phyloP scores from a whole-genome alignment of 2,329 filamentous ascomycete genomes.

The Diplodia intermedia region DNA sequence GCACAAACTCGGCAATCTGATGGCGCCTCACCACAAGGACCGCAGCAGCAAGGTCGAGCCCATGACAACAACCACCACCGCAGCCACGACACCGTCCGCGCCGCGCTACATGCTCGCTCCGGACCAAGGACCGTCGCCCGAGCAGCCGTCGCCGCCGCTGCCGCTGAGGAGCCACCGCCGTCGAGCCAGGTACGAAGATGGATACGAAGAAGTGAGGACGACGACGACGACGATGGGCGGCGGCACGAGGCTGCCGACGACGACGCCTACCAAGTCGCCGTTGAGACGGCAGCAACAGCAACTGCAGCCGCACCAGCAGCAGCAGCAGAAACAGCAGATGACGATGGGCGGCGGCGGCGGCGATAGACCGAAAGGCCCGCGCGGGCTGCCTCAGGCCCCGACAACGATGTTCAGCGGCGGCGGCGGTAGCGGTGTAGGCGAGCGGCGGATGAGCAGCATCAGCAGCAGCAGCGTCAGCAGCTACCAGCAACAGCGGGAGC shows the following conservation, averaged over 20 bases:
- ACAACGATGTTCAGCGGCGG: background rate
- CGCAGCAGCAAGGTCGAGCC: no score
- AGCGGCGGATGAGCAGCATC: background rate
- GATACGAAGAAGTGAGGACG: background rate
- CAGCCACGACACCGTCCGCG: background rate
- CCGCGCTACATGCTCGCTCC: background rate
- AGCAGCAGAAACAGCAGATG: no score
- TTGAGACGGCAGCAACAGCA: no score
- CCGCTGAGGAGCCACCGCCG: background rate
- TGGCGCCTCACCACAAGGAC: no score
- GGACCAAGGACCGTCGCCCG: slow-evolving; percentile 8
- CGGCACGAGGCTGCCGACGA: background rate
- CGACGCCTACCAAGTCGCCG: no score
- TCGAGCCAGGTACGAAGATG: no score
- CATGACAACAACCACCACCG: background rate
- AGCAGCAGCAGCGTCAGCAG: background rate
- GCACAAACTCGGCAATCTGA: background rate
- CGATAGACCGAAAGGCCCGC: background rate
- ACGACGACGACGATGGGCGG: no score
- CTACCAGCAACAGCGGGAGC: background rate
- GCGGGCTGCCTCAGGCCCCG: background rate
- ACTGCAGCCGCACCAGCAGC: no score
- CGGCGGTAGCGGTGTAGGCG: no score
- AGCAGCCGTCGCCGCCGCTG: no score
- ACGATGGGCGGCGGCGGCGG: no score